These are phyloP conservation scores for Pichia sp. DNA, from an alignment of 1,139 yeast genomes.

Conservation along the genomic window DNA sequence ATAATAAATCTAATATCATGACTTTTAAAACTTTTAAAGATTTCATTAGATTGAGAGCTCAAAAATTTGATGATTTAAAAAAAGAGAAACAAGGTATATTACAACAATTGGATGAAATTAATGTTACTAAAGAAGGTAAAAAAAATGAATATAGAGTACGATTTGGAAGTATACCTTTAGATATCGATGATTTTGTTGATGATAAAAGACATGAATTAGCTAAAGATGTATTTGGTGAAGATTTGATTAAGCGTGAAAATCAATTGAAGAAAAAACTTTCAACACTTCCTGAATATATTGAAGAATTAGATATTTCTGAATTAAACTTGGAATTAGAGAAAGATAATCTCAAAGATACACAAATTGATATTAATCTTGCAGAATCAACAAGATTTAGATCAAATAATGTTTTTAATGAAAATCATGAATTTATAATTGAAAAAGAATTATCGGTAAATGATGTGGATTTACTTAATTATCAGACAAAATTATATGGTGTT, in stretches of 20 bases:
- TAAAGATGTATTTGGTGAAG: constrained; percentile 9
- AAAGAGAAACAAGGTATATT: constrained; percentile 5
- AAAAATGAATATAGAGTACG: constrained; percentile 1
- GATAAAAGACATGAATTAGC: neutral
- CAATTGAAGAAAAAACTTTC: neutral
- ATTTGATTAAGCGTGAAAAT: neutral
- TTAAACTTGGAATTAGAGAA: constrained; percentile 8
- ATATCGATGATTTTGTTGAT: neutral
- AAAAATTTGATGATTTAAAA: constrained; percentile 6
- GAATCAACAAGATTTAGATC: constrained; percentile 2
- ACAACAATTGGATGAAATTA: constrained; percentile 9
- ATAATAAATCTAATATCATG: constrained; percentile 17
- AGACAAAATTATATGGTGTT: constrained; percentile 21
- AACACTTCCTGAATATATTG: constrained; percentile 12
- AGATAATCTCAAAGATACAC: neutral
- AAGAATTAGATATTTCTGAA: constrained; percentile 13
- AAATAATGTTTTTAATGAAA: constrained; percentile 7
- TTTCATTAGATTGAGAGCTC: constrained; percentile 13
- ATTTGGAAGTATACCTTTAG: constrained; percentile 7
- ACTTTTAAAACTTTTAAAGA: constrained; percentile 20
- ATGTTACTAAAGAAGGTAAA: constrained; percentile 1
- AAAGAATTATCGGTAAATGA: constrained; percentile 25
- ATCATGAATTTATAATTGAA: constrained; percentile 25
- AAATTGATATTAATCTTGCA: neutral
- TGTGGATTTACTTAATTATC: constrained; percentile 20